phyloP scores from a whole-genome alignment of 169 alveolate genomes.

The Ichthyophthirius multifiliis region DNA sequence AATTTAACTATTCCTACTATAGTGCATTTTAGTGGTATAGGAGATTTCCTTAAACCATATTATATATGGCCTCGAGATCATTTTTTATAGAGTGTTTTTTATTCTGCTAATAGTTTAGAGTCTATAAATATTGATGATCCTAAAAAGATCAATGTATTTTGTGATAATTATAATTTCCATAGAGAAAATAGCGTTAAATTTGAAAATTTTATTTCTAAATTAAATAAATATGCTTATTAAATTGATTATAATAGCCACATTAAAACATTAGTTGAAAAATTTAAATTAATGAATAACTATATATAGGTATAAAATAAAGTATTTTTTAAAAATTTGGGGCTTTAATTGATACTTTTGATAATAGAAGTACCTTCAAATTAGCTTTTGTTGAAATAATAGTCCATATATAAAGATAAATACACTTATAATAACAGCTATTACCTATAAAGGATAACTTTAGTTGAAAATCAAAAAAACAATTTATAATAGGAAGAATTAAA shows the following conservation, averaged over 20 bases:
- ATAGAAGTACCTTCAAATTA: neutral
- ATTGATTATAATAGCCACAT: neutral
- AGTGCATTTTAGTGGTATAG: neutral
- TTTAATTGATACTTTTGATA: neutral
- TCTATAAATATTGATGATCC: neutral
- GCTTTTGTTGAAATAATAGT: no score
- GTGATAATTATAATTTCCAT: neutral
- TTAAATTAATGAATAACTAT: neutral
- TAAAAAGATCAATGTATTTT: neutral
- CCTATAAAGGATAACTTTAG: neutral
- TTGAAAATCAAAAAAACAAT: neutral
- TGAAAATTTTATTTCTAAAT: neutral
- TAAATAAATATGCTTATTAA: neutral
- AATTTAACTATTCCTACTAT: constrained; percentile 1
- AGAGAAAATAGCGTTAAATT: neutral
- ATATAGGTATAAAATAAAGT: neutral
- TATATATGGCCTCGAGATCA: constrained; percentile 6
- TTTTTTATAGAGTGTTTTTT: neutral
- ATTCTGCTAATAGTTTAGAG: neutral
- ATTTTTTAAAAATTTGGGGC: neutral
- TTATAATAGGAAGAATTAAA: neutral
- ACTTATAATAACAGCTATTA: neutral
- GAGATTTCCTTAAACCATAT: neutral
- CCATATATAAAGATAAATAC: no score
- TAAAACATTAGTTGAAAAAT: neutral